Evolutionary conservation across 495 filamentous ascomycete genomes (phyloP).

Genomic region (Aspergillus incahuasiensis): DNA sequence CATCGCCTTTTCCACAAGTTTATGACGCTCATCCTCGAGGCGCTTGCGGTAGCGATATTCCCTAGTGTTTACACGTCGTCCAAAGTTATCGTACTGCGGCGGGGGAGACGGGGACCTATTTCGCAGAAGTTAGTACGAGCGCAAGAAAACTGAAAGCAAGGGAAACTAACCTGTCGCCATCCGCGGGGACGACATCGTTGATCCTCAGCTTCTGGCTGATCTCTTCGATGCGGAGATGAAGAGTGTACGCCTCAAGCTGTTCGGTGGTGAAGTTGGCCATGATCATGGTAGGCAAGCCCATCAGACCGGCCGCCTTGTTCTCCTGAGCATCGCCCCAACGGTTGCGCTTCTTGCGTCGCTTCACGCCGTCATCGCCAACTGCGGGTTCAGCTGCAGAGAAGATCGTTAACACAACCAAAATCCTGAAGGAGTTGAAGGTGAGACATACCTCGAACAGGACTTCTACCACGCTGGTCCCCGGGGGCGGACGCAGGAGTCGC

Average conservation of each 20-base stretch:
- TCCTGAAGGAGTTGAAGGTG: background rate
- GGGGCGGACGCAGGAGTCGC: conserved; percentile 46
- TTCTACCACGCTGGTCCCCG: conserved; percentile 68
- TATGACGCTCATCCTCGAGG: conserved; percentile 97
- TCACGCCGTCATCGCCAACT: conserved; percentile 73
- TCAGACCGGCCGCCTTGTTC: conserved; percentile 96
- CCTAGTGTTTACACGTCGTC: conserved; percentile 95
- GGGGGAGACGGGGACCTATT: conserved; percentile 87
- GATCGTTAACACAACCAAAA: background rate
- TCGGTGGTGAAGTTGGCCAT: conserved; percentile 95
- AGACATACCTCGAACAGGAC: conserved; percentile 58
- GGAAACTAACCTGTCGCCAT: conserved; percentile 72
- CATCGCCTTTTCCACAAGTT: conserved; percentile 96
- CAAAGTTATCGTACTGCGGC: conserved; percentile 97
- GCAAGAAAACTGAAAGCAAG: background rate
- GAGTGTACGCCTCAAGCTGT: conserved; percentile 92
- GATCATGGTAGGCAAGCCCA: conserved; percentile 96
- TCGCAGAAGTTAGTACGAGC: conserved; percentile 16
- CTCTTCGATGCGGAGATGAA: conserved; percentile 94
- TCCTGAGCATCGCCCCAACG: conserved; percentile 94
- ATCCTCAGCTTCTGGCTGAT: conserved; percentile 98
- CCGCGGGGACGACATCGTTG: conserved; percentile 93
- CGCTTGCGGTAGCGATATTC: conserved; percentile 96
- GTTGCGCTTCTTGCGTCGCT: conserved; percentile 93
- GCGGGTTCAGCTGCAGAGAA: conserved; percentile 43